Conservation (phyloP, 176 grass and related monocot species). For the Juncus effusus region DNA sequence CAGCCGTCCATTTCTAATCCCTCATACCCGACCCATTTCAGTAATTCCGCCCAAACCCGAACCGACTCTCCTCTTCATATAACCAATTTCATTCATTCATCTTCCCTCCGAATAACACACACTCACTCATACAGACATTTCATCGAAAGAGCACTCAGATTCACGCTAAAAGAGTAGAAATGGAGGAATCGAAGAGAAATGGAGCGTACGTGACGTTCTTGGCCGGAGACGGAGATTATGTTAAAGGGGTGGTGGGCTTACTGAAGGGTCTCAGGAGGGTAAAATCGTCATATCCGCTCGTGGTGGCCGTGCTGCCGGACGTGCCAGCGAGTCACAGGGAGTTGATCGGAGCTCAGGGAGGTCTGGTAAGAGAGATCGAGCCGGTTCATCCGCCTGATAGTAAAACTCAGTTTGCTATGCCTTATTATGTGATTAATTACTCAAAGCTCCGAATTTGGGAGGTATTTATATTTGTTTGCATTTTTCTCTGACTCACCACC, state of each 20-base stretch:
- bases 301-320: slow-evolving; percentile 69
- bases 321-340: slow-evolving; percentile 49
- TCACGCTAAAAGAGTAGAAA: not conserved
- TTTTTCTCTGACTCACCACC: too few relatives aligned
- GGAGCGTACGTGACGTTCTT: slow-evolving; percentile 71
- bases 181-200: not conserved
- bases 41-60: not conserved
- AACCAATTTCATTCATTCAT: not conserved
- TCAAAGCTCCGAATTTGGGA: slow-evolving; percentile 97
- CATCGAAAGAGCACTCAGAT: slow-evolving; percentile 2
- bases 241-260: slow-evolving; percentile 66
- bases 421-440: slow-evolving; percentile 95
- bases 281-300: slow-evolving; percentile 45
- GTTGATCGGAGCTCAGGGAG: slow-evolving; percentile 39
- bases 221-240: slow-evolving; percentile 72
- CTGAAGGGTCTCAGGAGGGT: slow-evolving; percentile 67
- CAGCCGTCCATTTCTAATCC: slow-evolving; percentile 2
- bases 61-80: slow-evolving; percentile 17
- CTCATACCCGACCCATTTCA: not conserved
- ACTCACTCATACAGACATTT: not conserved
- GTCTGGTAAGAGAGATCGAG: slow-evolving; percentile 62
- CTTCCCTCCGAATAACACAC: slow-evolving; percentile 4
- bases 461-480: slow-evolving; percentile 15
- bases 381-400: slow-evolving; percentile 64
- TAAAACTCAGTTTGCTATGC: slow-evolving; percentile 77